Percentiles rank a stretch among this genome's conserved stretches.
phyloP scores from a whole-genome alignment of 768 basidiomycete species.

The Psilocybe tampanensis region DNA sequence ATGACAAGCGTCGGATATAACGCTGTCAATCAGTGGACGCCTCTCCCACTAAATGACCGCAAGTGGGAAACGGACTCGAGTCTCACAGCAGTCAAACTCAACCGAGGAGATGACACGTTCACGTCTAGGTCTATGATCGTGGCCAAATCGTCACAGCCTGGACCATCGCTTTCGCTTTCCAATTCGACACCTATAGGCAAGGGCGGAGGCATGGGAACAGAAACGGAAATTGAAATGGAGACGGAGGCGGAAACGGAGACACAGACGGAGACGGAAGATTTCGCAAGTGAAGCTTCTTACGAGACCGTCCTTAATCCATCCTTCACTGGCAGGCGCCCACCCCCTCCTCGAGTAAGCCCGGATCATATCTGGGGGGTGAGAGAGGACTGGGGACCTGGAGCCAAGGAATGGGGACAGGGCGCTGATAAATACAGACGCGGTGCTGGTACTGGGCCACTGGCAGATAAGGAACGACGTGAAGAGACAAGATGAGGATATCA shows the following conservation, averaged over 20 bases:
- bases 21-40: constrained; percentile 34
- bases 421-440: neutral
- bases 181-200: no score
- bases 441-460: neutral
- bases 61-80: constrained; percentile 14
- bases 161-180: no score
- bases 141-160: neutral
- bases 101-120: neutral
- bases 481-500: neutral
- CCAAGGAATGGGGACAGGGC: constrained; percentile 12
- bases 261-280: constrained; percentile 2
- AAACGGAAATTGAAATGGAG: no score
- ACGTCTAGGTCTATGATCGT: neutral
- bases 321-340: constrained; percentile 12
- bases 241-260: neutral
- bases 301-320: neutral
- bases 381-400: constrained; percentile 13
- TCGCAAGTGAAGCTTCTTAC: constrained; percentile 10
- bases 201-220: no score
- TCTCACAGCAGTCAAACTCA: neutral
- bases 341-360: constrained; percentile 11
- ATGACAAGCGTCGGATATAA: constrained; percentile 49
- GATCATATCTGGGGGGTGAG: constrained; percentile 19
- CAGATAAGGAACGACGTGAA: neutral
- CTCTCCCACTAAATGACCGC: constrained; percentile 26